Evolutionary conservation across 1,139 yeast genomes (phyloP).

Genomic region (Blastobotrys buckinghamii): DNA sequence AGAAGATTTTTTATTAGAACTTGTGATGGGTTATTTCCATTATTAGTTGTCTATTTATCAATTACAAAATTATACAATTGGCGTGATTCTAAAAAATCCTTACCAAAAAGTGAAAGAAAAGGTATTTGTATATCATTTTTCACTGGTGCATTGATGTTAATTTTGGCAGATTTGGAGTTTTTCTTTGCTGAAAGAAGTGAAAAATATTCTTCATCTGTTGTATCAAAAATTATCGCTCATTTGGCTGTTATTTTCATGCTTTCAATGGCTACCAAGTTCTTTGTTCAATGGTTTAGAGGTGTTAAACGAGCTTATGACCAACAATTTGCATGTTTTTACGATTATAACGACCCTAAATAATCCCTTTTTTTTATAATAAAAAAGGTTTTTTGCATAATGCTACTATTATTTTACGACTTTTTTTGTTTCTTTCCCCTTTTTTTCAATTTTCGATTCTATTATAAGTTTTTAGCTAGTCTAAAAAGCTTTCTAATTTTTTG

Average conservation of each 20-base stretch:
- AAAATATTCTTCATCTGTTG: not conserved
- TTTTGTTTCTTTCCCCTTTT: not conserved
- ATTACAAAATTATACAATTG: constrained; percentile 4
- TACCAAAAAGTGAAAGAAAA: constrained; percentile 2
- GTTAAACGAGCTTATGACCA: constrained; percentile 4
- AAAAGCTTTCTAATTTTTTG: no score
- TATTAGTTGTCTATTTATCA: not conserved
- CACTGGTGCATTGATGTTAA: constrained; percentile 1
- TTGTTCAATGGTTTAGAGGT: constrained; percentile 4
- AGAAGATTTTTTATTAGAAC: constrained; percentile 8
- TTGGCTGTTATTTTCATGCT: constrained; percentile 3
- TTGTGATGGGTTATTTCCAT: constrained; percentile 8
- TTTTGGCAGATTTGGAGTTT: constrained; percentile 5
- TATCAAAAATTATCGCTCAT: constrained; percentile 1
- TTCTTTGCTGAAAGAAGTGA: constrained; percentile 7
- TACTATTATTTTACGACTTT: not conserved
- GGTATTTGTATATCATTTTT: constrained; percentile 3
- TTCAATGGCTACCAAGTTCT: constrained; percentile 4
- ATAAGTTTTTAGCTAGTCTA: not conserved
- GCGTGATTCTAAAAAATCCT: constrained; percentile 1
- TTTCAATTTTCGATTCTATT: not conserved
- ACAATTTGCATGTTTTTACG: constrained; percentile 4
- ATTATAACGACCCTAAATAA: not conserved
- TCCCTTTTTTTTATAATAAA: not conserved
- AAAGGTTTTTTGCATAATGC: not conserved